Conservation (phyloP, 768 basidiomycete species). For the Trametes sanguinea region DNA sequence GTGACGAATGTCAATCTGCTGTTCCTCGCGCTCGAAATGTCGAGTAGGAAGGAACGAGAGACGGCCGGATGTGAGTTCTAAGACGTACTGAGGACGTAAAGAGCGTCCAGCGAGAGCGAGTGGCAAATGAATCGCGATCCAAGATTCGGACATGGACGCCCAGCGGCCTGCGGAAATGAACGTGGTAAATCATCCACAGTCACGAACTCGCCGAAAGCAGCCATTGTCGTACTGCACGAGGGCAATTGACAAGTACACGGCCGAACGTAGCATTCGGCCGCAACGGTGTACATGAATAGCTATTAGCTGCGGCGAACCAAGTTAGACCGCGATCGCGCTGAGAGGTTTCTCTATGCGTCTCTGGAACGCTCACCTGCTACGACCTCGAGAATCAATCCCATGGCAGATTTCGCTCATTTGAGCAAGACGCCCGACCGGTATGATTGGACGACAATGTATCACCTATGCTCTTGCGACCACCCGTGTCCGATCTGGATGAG, state of each 20-base stretch:
- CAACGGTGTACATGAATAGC: no score
- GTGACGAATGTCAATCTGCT: not conserved
- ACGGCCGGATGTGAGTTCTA: not conserved
- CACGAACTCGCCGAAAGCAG: no score
- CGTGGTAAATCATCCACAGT: not conserved
- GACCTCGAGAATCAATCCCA: not conserved
- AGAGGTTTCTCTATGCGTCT: no score
- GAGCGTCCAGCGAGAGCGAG: not conserved
- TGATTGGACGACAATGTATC: no score
- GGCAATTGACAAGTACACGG: no score
- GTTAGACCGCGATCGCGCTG: no score
- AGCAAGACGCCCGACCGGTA: not conserved
- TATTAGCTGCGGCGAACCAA: no score
- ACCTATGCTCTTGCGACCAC: no score
- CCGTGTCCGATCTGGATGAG: no score
- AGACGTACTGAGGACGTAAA: conserved; percentile 4
- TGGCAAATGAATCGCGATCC: conserved; percentile 8
- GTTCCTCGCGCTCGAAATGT: conserved; percentile 8
- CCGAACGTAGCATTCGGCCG: no score
- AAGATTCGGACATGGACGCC: not conserved
- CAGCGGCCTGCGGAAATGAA: not conserved
- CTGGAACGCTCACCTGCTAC: not conserved
- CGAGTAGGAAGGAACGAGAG: not conserved
- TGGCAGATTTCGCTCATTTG: not conserved
- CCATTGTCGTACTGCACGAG: no score